Base-by-base conservation (phyloP, 1,139 yeast species). In the Candida buenavistaensis region DNA sequence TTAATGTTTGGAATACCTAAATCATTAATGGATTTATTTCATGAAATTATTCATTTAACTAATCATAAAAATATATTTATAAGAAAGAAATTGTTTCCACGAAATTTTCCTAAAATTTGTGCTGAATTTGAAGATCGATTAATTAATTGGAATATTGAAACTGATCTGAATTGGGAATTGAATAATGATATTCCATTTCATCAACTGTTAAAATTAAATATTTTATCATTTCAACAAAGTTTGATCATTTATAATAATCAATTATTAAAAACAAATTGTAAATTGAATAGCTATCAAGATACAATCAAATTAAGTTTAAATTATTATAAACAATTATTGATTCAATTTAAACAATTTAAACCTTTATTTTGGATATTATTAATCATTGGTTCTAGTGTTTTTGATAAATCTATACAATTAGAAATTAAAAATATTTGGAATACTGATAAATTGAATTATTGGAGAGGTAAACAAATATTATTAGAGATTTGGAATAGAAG, bases 381-480 rank as follows among this genome's bases (percentile, higher is more conserved):
- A 30, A 57, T 75, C 1, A 62, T 76, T 39, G 79, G 78, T 3
- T 59, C 75, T 15, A 78, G 73, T 37, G 42, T 38, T 23, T 37
- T 40, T 10, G 42, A 38, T 33, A 32, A 13, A 12, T 23, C 28
- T 9, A 30, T 35, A 14, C 50, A 47, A 27, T 23, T 48, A 3
- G 47, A 59, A 32, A 62, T 66, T 32, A 62, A 58, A 38, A 41
- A 35, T 6, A 51, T 69, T 3, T 62, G 71, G 59, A 46, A 54
- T 24, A 15, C 23, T 5, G 7, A 20, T 29, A 12, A 39, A 14
- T 33, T 54, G 14, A 72, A 75, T 29, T 67, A 68, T 41, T 77
- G 82, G 82, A 55, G 80, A 28, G 69, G 73, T 1, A 74, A 75
- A 44, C 82, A 77, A 46, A 59, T 76, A 8, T 54, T 76, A 39